phyloP scores from a whole-genome alignment of 768 basidiomycete species.

The Termitomyces sp. region DNA sequence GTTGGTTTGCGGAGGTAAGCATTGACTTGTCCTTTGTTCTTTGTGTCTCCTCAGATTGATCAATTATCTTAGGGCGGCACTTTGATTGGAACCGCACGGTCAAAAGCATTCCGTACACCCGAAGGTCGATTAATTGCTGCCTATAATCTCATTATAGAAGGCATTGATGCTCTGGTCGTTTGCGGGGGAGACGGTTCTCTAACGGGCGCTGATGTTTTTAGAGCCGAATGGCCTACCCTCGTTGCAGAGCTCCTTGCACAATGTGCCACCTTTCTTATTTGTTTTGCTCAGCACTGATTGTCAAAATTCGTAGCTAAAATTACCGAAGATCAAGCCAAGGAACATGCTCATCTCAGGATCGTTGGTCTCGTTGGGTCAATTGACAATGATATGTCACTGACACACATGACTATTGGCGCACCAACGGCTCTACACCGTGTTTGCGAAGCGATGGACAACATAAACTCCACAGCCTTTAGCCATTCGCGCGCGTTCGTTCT shows the following conservation, averaged over 20 bases:
- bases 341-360: constrained; percentile 83
- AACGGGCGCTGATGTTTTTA: constrained; percentile 92
- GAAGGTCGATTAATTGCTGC: constrained; percentile 91
- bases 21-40: background rate
- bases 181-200: constrained; percentile 97
- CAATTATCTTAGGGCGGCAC: constrained; percentile 70
- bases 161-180: constrained; percentile 94
- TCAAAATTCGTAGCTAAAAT: constrained; percentile 51
- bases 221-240: constrained; percentile 91
- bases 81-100: constrained; percentile 90
- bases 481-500: constrained; percentile 98
- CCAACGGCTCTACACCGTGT: constrained; percentile 94
- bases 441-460: constrained; percentile 97
- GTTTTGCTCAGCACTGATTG: background rate
- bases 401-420: constrained; percentile 95
- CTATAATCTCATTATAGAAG: constrained; percentile 89
- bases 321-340: constrained; percentile 61
- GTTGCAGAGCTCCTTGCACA: constrained; percentile 59
- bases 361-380: constrained; percentile 99
- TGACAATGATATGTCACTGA: constrained; percentile 99
- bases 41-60: background rate
- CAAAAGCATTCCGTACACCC: constrained; percentile 71
- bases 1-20: constrained; percentile 86
- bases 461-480: constrained; percentile 92
- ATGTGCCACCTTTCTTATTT: constrained; percentile 32